Evolutionary conservation across 2,329 filamentous ascomycete species (phyloP).

Genomic region (Dryadomyces quercivorus): DNA sequence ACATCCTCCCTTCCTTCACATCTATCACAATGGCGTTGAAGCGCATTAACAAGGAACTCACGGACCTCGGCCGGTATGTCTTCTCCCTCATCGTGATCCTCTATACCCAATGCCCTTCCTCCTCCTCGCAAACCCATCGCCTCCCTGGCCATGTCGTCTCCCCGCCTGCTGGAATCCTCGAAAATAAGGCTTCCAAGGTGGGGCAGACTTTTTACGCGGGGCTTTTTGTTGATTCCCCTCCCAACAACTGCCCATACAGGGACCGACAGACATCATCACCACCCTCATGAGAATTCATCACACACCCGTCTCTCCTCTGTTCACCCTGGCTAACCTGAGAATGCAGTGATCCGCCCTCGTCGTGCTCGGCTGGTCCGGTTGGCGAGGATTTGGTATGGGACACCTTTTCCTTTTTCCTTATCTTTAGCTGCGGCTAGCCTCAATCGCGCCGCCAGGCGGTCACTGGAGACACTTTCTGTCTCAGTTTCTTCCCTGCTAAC

Average conservation of each 20-base stretch:
- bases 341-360: conserved; percentile 86
- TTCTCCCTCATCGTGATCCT: background rate
- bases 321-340: conserved; percentile 15
- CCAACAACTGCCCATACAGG: background rate
- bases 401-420: background rate
- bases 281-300: conserved; percentile 5
- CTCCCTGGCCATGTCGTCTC: background rate
- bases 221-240: conserved; percentile 4
- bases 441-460: background rate
- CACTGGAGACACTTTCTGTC: background rate
- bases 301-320: background rate
- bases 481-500: conserved; percentile 10
- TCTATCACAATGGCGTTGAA: conserved; percentile 64
- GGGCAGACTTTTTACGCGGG: conserved; percentile 7
- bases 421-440: background rate
- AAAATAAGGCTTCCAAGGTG: conserved; percentile 12
- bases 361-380: conserved; percentile 93
- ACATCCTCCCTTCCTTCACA: conserved; percentile 11
- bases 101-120: background rate
- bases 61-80: conserved; percentile 71
- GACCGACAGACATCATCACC: background rate
- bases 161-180: background rate
- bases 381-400: conserved; percentile 92
- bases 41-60: conserved; percentile 90
- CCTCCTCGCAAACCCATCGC: background rate